Conservation (phyloP, 1,139 yeast genomes). For the Hansenula sp. region DNA sequence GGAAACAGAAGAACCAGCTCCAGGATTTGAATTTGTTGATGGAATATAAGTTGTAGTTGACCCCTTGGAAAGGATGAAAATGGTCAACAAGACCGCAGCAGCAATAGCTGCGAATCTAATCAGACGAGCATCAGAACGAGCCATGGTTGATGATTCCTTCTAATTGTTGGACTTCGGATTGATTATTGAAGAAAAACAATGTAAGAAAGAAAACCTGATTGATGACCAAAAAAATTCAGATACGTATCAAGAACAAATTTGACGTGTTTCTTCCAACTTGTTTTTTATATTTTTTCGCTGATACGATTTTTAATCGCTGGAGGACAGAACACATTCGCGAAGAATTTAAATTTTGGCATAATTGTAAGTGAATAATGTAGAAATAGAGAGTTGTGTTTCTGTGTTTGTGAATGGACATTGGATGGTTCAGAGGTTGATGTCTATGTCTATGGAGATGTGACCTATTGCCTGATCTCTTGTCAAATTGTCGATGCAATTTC, state of each 20-base stretch:
- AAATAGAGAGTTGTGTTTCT: no score
- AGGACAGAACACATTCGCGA: background rate
- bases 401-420: no score
- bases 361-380: no score
- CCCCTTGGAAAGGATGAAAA: slow-evolving; percentile 56
- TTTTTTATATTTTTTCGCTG: background rate
- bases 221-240: background rate
- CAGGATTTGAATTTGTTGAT: slow-evolving; percentile 3
- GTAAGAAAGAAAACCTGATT: background rate
- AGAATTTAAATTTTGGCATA: no score
- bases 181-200: background rate
- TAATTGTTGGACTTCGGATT: background rate
- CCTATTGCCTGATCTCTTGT: no score
- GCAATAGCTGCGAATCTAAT: slow-evolving; percentile 58
- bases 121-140: slow-evolving; percentile 57
- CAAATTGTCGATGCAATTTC: no score
- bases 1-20: background rate
- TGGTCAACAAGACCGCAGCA: slow-evolving; percentile 48
- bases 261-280: background rate
- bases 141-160: slow-evolving; percentile 20
- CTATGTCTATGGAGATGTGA: no score
- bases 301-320: background rate
- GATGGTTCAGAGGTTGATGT: no score
- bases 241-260: background rate
- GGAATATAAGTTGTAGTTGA: slow-evolving; percentile 38